phyloP scores from a whole-genome alignment of 2,329 filamentous ascomycete genomes.

The Aspergillus sclerotialis region DNA sequence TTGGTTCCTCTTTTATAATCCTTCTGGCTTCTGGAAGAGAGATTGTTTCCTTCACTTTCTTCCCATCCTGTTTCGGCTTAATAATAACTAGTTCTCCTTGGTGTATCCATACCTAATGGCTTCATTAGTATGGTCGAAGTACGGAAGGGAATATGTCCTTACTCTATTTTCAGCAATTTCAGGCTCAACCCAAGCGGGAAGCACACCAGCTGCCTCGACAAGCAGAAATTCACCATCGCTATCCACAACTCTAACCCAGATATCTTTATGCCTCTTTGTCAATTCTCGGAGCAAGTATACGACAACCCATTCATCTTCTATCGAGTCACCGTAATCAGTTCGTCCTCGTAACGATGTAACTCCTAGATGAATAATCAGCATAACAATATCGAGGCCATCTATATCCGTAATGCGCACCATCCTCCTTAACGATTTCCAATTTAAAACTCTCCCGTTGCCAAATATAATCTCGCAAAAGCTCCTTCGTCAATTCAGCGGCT shows the following conservation, averaged over 20 bases:
- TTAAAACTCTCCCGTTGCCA: constrained; percentile 85
- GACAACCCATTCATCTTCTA: constrained; percentile 96
- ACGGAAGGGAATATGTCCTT: constrained; percentile 9
- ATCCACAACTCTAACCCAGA: constrained; percentile 80
- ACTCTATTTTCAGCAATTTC: constrained; percentile 78
- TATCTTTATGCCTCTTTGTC: constrained; percentile 61
- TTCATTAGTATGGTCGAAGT: not conserved
- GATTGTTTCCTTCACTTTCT: constrained; percentile 41
- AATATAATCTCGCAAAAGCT: constrained; percentile 75
- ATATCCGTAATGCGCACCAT: constrained; percentile 43
- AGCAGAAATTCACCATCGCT: constrained; percentile 93
- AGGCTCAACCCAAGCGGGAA: constrained; percentile 87
- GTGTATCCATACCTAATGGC: constrained; percentile 69
- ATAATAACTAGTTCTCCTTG: constrained; percentile 69
- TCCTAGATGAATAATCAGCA: constrained; percentile 22
- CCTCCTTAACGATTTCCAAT: constrained; percentile 55
- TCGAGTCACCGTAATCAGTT: constrained; percentile 86
- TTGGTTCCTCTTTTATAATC: constrained; percentile 51
- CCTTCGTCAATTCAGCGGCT: constrained; percentile 55
- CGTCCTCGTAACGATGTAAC: constrained; percentile 61
- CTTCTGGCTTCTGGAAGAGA: constrained; percentile 58
- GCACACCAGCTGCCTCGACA: constrained; percentile 80
- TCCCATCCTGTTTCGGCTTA: constrained; percentile 43
- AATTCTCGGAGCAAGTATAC: constrained; percentile 82
- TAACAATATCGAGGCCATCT: constrained; percentile 2